Percentiles rank a stretch among this genome's conserved stretches.
These are phyloP conservation scores for Arthroderma sp. DNA, from an alignment of 2,329 filamentous ascomycete species.

Conservation along the genomic window DNA sequence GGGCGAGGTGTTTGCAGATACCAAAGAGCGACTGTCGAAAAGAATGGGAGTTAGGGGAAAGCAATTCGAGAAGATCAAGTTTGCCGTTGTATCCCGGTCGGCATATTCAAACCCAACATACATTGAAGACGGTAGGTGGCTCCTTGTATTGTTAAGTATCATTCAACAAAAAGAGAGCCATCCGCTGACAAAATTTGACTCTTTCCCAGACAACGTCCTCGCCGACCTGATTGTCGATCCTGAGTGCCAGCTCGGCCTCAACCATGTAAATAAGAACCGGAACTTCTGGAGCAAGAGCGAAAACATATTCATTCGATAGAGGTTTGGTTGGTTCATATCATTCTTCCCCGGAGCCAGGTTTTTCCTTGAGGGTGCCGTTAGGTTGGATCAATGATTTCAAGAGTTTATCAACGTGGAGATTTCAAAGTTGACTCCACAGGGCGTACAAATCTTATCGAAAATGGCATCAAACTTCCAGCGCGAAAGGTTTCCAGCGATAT, in stretches of 20 bases:
- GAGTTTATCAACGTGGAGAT: too few species aligned
- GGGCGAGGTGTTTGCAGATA: conserved; percentile 79
- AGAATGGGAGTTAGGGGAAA: conserved; percentile 93
- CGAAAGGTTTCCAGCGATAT: too few species aligned
- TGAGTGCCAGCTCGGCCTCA: conserved; percentile 58
- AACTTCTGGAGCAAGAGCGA: conserved; percentile 48
- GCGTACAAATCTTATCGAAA: too few species aligned
- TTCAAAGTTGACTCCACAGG: too few species aligned
- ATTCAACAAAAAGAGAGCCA: neutral
- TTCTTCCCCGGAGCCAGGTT: neutral
- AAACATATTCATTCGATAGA: conserved; percentile 50
- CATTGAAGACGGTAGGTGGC: conserved; percentile 66
- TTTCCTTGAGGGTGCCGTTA: too few species aligned
- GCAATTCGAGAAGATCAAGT: conserved; percentile 96
- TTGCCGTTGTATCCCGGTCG: conserved; percentile 60
- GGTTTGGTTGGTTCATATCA: neutral
- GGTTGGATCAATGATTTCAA: too few species aligned
- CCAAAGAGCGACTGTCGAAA: conserved; percentile 86
- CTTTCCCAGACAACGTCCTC: conserved; percentile 31
- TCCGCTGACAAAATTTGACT: neutral
- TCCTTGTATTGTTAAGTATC: neutral
- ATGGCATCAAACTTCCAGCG: too few species aligned
- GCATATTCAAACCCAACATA: conserved; percentile 69
- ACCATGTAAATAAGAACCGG: conserved; percentile 49
- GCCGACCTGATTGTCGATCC: conserved; percentile 58